A percentile compares a stretch with the other conserved stretches of the same genome.
phyloP scores from a whole-genome alignment of 2,329 filamentous ascomycete species.

The Botrytis byssoidea region DNA sequence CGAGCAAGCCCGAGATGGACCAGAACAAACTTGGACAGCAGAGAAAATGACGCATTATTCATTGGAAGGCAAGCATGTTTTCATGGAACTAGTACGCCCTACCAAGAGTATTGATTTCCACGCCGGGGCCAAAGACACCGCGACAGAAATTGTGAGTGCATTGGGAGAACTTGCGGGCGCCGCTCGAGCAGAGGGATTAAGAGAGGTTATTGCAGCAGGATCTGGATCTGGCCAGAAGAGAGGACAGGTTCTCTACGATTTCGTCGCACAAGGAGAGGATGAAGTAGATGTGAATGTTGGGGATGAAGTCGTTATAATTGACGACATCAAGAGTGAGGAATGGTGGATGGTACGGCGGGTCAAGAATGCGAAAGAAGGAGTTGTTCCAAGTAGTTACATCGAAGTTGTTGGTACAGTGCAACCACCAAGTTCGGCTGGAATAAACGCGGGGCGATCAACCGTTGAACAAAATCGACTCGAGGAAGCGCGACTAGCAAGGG shows the following conservation, averaged over 20 bases:
- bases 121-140: slow-evolving; percentile 94
- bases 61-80: slow-evolving; percentile 96
- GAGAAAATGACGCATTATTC: slow-evolving; percentile 97
- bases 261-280: slow-evolving; percentile 93
- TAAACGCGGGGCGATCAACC: slow-evolving; percentile 61
- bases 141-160: slow-evolving; percentile 84
- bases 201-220: slow-evolving; percentile 82
- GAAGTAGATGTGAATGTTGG: slow-evolving; percentile 89
- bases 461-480: slow-evolving; percentile 78
- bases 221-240: slow-evolving; percentile 71
- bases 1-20: slow-evolving; percentile 77
- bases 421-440: slow-evolving; percentile 50
- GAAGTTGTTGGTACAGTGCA: slow-evolving; percentile 73
- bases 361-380: slow-evolving; percentile 91
- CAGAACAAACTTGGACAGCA: slow-evolving; percentile 87
- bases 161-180: slow-evolving; percentile 88
- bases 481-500: slow-evolving; percentile 79
- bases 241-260: slow-evolving; percentile 88
- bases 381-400: slow-evolving; percentile 95
- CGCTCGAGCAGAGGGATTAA: slow-evolving; percentile 75
- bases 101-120: slow-evolving; percentile 97
- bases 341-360: slow-evolving; percentile 96
- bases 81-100: slow-evolving; percentile 85
- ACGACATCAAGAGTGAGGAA: slow-evolving; percentile 90
- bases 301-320: slow-evolving; percentile 87